These are phyloP conservation scores for Rhodofomes roseus DNA, from an alignment of 1,284 basidiomycete genomes.

Conservation along the genomic window DNA sequence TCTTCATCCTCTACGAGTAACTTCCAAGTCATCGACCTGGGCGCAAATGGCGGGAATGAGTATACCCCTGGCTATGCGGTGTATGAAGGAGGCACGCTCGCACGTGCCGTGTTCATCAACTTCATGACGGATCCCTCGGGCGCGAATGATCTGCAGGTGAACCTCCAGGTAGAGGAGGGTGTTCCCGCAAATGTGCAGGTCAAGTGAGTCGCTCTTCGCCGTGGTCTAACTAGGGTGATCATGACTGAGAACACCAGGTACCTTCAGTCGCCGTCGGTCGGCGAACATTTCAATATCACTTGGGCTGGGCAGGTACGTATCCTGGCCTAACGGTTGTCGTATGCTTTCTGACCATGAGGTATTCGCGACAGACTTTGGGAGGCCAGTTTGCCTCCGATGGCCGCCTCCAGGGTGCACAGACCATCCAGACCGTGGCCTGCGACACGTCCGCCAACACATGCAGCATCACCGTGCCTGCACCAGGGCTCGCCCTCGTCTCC, in stretches of 20 bases:
- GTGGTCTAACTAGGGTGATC: neutral
- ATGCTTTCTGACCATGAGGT: neutral
- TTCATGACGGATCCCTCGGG: slow-evolving; percentile 55
- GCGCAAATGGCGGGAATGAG: slow-evolving; percentile 42
- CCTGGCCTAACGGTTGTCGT: neutral
- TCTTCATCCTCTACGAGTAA: slow-evolving; percentile 31
- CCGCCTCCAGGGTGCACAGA: slow-evolving; percentile 36
- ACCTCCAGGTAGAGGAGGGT: slow-evolving; percentile 48
- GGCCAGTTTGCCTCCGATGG: slow-evolving; percentile 55
- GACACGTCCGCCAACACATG: slow-evolving; percentile 40
- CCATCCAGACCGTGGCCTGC: slow-evolving; percentile 41
- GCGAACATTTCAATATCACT: slow-evolving; percentile 66
- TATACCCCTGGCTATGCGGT: slow-evolving; percentile 72
- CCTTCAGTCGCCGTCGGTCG: slow-evolving; percentile 47
- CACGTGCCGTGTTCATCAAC: slow-evolving; percentile 65
- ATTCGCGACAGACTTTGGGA: slow-evolving; percentile 57
- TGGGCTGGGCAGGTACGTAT: slow-evolving; percentile 58
- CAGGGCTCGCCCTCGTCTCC: slow-evolving; percentile 53
- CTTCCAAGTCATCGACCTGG: slow-evolving; percentile 59
- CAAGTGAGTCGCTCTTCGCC: neutral
- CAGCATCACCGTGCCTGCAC: slow-evolving; percentile 45
- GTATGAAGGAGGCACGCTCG: slow-evolving; percentile 58
- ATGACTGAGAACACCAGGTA: slow-evolving; percentile 29
- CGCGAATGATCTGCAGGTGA: slow-evolving; percentile 43
- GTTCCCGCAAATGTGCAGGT: neutral